phyloP scores from a whole-genome alignment of 1,284 basidiomycete species.

The Pterula multifida region DNA sequence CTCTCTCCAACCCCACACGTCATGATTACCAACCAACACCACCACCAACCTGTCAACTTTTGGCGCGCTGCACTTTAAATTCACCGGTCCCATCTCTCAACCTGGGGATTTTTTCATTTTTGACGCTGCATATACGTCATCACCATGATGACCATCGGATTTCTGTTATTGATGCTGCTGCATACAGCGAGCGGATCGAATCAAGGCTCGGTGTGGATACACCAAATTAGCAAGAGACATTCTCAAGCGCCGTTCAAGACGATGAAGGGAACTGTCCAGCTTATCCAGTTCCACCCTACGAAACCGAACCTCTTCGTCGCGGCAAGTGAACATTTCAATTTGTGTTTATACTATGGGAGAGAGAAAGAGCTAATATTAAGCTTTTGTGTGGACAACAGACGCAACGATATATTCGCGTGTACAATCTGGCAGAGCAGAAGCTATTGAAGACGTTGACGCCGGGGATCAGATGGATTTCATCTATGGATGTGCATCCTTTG shows the following conservation, averaged over 20 bases:
- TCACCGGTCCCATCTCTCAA: too few species aligned
- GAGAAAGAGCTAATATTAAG: too few species aligned
- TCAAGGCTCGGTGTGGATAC: slow-evolving; percentile 81
- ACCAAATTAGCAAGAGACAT: slow-evolving; percentile 87
- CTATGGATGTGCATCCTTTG: slow-evolving; percentile 90
- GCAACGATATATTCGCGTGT: slow-evolving; percentile 91
- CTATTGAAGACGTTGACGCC: slow-evolving; percentile 87
- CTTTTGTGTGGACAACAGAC: slow-evolving; percentile 38
- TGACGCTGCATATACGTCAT: too few species aligned
- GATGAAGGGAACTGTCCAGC: slow-evolving; percentile 82
- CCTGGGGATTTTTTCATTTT: too few species aligned
- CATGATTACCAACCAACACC: background rate
- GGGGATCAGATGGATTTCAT: slow-evolving; percentile 95
- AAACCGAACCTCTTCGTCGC: slow-evolving; percentile 98
- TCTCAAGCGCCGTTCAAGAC: slow-evolving; percentile 97
- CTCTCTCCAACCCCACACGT: background rate
- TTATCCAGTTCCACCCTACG: slow-evolving; percentile 88
- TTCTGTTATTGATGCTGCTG: background rate
- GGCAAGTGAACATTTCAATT: slow-evolving; percentile 41
- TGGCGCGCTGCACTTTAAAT: too few species aligned
- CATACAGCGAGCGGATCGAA: slow-evolving; percentile 43
- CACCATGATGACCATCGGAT: too few species aligned
- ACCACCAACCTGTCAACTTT: too few species aligned
- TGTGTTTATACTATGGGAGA: slow-evolving; percentile 8
- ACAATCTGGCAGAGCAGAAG: slow-evolving; percentile 91